Percentiles rank a stretch among this genome's conserved stretches.
Conservation (phyloP, 2,329 filamentous ascomycete genomes). For the Cercospora janseana region DNA sequence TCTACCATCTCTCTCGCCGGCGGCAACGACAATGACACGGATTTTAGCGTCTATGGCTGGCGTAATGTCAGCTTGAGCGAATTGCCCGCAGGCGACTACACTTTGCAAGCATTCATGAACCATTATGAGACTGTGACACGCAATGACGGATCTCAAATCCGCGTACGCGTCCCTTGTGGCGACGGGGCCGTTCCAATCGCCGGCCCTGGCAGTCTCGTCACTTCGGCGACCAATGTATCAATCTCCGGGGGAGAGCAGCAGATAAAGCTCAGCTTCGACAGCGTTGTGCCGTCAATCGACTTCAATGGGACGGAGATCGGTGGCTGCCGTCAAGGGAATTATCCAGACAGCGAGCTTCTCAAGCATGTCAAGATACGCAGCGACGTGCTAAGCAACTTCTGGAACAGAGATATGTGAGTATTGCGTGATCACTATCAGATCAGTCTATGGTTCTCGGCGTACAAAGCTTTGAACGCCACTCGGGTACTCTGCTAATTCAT, state of each 20-base stretch:
- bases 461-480: too few relatives aligned
- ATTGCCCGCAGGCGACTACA: conserved; percentile 37
- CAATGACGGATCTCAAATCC: conserved; percentile 40
- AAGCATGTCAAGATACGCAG: conserved; percentile 43
- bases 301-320: conserved; percentile 40
- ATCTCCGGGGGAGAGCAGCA: conserved; percentile 35
- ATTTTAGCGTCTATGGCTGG: conserved; percentile 37
- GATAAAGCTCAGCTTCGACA: conserved; percentile 37
- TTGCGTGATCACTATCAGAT: too few relatives aligned
- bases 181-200: conserved; percentile 37
- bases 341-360: conserved; percentile 36
- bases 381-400: conserved; percentile 39
- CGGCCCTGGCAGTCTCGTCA: conserved; percentile 37
- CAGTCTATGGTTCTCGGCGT: too few relatives aligned
- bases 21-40: conserved; percentile 31
- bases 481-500: too few relatives aligned
- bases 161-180: conserved; percentile 40
- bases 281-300: conserved; percentile 27
- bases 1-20: conserved; percentile 32
- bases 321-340: conserved; percentile 42
- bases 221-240: conserved; percentile 28
- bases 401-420: conserved; percentile 33
- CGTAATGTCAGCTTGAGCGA: conserved; percentile 37
- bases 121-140: conserved; percentile 39
- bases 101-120: conserved; percentile 40